Percentiles rank a stretch among this genome's conserved stretches.
These are phyloP conservation scores for Ceratocystis destructans DNA, from an alignment of 2,329 filamentous ascomycete species.

Conservation along the genomic window DNA sequence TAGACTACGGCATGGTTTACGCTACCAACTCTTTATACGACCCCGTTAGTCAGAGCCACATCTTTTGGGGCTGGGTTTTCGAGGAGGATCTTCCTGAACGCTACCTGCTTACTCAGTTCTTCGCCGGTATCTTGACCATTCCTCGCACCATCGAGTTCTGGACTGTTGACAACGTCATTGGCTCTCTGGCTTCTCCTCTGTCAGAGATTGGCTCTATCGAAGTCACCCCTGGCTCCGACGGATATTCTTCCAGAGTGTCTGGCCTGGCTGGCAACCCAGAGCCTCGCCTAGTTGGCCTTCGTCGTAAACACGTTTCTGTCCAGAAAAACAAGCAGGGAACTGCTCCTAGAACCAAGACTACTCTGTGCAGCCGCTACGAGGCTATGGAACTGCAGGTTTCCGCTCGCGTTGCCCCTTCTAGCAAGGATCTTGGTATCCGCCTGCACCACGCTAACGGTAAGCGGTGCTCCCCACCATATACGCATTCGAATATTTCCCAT, in stretches of 20 bases:
- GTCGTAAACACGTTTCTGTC: conserved; percentile 13
- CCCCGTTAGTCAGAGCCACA: conserved; percentile 7
- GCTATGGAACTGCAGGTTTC: conserved; percentile 13
- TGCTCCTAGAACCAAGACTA: conserved; percentile 11
- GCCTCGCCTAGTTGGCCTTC: conserved; percentile 9
- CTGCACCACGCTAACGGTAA: conserved; percentile 17
- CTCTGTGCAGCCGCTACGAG: conserved; percentile 14
- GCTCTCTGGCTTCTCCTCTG: conserved; percentile 9
- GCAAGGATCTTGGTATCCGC: conserved; percentile 13
- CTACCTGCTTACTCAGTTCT: conserved; percentile 14
- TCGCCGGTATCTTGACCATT: conserved; percentile 13
- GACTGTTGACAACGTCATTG: conserved; percentile 14
- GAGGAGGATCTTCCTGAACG: conserved; percentile 17
- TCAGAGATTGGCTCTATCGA: conserved; percentile 14
- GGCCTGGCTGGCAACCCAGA: conserved; percentile 13
- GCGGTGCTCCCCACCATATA: background rate
- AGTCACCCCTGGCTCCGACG: conserved; percentile 4
- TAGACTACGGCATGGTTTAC: conserved; percentile 22
- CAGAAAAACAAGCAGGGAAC: conserved; percentile 17
- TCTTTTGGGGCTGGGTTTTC: conserved; percentile 10
- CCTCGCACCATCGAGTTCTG: conserved; percentile 15
- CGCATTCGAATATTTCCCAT: background rate
- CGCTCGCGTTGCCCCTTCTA: conserved; percentile 6
- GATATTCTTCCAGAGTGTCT: conserved; percentile 6
- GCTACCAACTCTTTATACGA: conserved; percentile 22